Percentiles rank a stretch among this genome's conserved stretches.
These are phyloP conservation scores for Pseudoscleropodium purum DNA, from an alignment of 225 moss, liverwort and hornwort species.

Conservation along the genomic window DNA sequence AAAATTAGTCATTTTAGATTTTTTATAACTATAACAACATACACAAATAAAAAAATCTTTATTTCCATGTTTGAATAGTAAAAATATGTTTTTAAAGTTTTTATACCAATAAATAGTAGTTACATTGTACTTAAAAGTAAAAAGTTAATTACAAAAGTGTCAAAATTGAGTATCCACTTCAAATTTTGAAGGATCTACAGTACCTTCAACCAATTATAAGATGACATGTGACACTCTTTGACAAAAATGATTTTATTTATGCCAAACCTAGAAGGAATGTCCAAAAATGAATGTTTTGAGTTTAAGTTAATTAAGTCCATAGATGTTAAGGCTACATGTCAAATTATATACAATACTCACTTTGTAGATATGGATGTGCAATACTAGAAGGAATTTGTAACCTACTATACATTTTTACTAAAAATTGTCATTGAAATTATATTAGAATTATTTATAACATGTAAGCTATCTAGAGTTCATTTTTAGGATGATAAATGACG, in stretches of 20 bases:
- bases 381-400: not conserved
- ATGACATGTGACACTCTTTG: not conserved
- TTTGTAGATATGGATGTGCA: not conserved
- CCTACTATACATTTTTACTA: not conserved
- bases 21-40: not conserved
- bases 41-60: not conserved
- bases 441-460: not conserved
- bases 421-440: not conserved
- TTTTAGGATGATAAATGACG: not conserved
- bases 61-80: not conserved
- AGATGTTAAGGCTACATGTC: not conserved
- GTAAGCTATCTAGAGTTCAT: not conserved
- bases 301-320: no score
- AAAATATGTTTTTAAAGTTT: not conserved
- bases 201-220: not conserved
- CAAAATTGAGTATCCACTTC: not conserved
- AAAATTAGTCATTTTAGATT: not conserved
- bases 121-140: not conserved
- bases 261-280: not conserved
- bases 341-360: not conserved
- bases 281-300: not conserved
- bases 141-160: not conserved
- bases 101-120: not conserved
- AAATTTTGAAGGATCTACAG: not conserved
- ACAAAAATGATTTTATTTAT: not conserved